Conservation (phyloP, 2,329 filamentous ascomycete species). For the Neonectria sp. region DNA sequence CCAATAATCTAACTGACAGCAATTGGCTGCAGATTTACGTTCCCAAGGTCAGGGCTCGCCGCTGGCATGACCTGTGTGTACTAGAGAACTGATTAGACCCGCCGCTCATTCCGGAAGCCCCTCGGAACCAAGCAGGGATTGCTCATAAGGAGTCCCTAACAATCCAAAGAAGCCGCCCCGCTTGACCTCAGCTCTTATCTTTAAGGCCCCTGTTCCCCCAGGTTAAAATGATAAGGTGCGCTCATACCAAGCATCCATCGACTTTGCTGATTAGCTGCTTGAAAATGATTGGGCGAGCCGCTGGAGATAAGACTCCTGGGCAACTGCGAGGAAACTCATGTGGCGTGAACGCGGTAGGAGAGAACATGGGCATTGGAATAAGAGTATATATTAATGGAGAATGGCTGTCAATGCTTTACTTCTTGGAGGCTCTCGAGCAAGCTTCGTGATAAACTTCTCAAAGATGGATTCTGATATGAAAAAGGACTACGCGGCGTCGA, state of each 20-base stretch:
- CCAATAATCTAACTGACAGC: no score
- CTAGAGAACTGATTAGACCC: no score
- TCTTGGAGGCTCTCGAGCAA: neutral
- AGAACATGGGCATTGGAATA: neutral
- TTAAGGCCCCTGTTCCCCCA: neutral
- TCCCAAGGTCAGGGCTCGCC: no score
- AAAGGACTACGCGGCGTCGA: neutral
- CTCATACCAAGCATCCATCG: neutral
- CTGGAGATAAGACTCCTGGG: neutral
- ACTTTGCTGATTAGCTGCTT: neutral
- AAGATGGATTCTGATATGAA: neutral
- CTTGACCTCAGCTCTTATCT: neutral
- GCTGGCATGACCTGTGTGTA: no score
- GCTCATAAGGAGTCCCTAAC: neutral
- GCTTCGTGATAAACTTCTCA: neutral
- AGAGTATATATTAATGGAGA: neutral
- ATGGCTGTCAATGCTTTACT: neutral
- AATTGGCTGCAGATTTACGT: no score
- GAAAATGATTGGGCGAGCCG: neutral
- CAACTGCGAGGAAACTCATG: no score
- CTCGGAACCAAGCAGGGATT: neutral
- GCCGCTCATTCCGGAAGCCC: no score
- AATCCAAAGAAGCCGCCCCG: neutral
- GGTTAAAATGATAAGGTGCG: neutral
- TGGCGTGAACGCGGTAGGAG: no score